Percentiles rank a stretch among this genome's conserved stretches.
phyloP scores from a whole-genome alignment of 331 rosid species.

The Arachis monticola region DNA sequence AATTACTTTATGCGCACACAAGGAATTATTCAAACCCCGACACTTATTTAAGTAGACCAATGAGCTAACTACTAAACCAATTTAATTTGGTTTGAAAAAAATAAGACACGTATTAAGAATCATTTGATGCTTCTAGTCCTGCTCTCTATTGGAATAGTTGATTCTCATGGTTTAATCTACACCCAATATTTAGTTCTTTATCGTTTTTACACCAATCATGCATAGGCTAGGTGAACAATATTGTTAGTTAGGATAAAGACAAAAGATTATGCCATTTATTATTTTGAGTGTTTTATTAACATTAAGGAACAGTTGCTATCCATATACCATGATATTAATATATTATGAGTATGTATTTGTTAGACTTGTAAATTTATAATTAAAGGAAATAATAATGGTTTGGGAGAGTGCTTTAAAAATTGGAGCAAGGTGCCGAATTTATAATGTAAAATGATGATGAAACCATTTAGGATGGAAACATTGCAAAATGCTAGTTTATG shows the following conservation, averaged over 20 bases:
- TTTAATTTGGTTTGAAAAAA: no score
- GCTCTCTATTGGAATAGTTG: constrained; percentile 4
- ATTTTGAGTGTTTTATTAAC: constrained; percentile 15
- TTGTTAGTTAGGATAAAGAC: constrained; percentile 31
- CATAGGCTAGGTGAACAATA: constrained; percentile 1
- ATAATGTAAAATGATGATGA: no score
- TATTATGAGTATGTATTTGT: constrained; percentile 5
- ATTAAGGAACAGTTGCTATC: neutral
- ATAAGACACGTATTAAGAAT: neutral
- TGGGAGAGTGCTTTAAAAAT: no score
- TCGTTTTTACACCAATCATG: constrained; percentile 5
- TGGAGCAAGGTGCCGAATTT: no score
- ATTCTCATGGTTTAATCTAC: constrained; percentile 10
- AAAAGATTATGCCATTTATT: constrained; percentile 22
- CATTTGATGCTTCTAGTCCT: constrained; percentile 9
- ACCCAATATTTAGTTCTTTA: neutral
- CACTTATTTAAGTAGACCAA: no score
- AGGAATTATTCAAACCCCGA: no score
- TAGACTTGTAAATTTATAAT: constrained; percentile 6
- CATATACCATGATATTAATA: neutral
- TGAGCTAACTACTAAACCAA: no score
- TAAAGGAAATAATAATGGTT: no score
- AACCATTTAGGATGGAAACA: no score
- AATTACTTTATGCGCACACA: no score
- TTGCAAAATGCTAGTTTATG: no score